Conservation (phyloP, 2,329 filamentous ascomycete species). For the Aspergillus chevalieri region DNA sequence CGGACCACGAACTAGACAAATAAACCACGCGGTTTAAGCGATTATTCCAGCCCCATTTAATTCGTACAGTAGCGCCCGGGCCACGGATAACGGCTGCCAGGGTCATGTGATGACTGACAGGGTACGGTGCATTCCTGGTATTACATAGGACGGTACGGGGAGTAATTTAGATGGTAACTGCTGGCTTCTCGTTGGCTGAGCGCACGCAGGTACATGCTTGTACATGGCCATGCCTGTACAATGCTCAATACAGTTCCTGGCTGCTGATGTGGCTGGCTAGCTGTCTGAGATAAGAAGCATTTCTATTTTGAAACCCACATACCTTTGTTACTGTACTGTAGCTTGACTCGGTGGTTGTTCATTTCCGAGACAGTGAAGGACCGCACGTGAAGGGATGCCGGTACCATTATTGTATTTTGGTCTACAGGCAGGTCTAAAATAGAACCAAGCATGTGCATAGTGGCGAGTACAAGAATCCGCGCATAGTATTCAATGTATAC, state of each 20-base stretch:
- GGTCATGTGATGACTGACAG: no score
- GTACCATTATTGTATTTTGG: not conserved
- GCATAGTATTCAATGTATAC: no score
- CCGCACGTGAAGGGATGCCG: not conserved
- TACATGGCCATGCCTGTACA: no score
- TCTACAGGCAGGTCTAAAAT: not conserved
- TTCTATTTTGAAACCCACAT: not conserved
- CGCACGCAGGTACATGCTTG: no score
- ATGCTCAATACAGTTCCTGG: no score
- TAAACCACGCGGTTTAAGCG: not conserved
- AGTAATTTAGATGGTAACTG: no score
- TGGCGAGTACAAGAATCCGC: no score
- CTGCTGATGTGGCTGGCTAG: no score
- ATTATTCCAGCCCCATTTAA: constrained; percentile 2
- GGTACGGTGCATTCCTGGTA: no score
- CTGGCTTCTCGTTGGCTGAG: no score
- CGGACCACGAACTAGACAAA: not conserved
- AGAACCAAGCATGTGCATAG: not conserved
- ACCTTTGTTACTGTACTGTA: not conserved
- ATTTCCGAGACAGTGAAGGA: not conserved
- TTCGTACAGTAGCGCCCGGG: not conserved
- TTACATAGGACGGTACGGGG: no score
- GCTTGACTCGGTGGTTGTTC: not conserved
- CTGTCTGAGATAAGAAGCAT: not conserved
- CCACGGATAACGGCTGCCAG: no score